Evolutionary conservation across 192 early-diverging fungal genomes (phyloP), one percentile per base, ranked within the genome.

Genomic region (Coemansia sp.): DNA sequence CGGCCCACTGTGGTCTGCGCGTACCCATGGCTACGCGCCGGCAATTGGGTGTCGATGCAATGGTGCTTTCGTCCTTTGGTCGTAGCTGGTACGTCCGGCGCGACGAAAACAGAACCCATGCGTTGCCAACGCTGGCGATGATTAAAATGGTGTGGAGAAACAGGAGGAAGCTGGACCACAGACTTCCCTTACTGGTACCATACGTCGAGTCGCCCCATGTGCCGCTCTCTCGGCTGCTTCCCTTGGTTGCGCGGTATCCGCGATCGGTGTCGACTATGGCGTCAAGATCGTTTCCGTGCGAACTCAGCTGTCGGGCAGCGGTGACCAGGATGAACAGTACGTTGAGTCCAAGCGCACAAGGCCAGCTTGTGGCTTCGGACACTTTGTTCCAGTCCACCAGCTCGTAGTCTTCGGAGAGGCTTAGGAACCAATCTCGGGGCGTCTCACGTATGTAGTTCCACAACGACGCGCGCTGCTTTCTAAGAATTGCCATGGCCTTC

Each of bases 301-400:
- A 25, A 28, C 67, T 67, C 6, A 75, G 48, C 30, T 72, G 66
- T 12, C 79, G 72, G 21, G 63, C 67, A 13, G 55, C 29, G 42
- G 63, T 70, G 7, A 75, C 66, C 4, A 75, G 40, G 3, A 82
- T 49, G 51, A 71, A 82, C 16, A 74, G n/a, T 16, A 15, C 64
- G 58, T 82, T 82, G 46, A 82, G 62, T 2, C 28, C 61, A 4
- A 82, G 64, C 20, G 74, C 80, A 46, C 68, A 74, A 1, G 80
- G 80, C 80, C 80, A 82, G 61, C 80, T 82, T 1, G 75, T 77
- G 4, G 80, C 72, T 57, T 82, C 75, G 0, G 80, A 70, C 9
- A 77, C 39, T 15, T 49, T 61, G 66, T 63, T 78, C 80, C 80
- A 82, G 68, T 82, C 75, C 15, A 82, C 60, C 23, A 82, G 62